Evolutionary conservation across 768 basidiomycete species (phyloP).

Genomic region (Rhizopogon vulgaris): DNA sequence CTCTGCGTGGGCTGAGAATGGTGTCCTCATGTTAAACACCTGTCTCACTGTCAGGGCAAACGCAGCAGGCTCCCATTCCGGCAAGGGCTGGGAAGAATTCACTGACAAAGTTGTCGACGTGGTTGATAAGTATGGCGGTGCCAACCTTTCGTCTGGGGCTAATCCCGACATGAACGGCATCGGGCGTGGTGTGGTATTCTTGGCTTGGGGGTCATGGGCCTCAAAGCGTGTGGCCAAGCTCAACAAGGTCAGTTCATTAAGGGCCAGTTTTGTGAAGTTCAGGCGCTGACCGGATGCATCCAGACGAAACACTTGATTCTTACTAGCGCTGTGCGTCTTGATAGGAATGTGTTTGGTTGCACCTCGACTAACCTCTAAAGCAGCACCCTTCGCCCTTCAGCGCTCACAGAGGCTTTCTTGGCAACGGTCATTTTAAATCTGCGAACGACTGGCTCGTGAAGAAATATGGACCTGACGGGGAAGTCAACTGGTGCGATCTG

Average conservation of each 20-base stretch:
- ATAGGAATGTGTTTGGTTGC: slow-evolving; percentile 5
- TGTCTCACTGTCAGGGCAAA: slow-evolving; percentile 80
- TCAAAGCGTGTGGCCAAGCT: slow-evolving; percentile 76
- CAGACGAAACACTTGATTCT: slow-evolving; percentile 80
- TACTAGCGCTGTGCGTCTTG: slow-evolving; percentile 57
- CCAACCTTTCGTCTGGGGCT: slow-evolving; percentile 44
- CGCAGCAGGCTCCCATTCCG: slow-evolving; percentile 73
- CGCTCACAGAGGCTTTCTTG: slow-evolving; percentile 75
- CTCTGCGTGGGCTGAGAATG: slow-evolving; percentile 73
- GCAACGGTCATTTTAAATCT: slow-evolving; percentile 81
- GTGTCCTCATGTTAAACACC: slow-evolving; percentile 91
- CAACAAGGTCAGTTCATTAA: slow-evolving; percentile 47
- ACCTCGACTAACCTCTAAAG: slow-evolving; percentile 23
- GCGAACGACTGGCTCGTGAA: slow-evolving; percentile 84
- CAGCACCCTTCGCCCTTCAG: slow-evolving; percentile 85
- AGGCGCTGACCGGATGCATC: background rate
- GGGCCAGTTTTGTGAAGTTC: background rate
- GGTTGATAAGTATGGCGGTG: slow-evolving; percentile 71
- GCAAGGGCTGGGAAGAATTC: slow-evolving; percentile 88
- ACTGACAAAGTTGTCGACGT: slow-evolving; percentile 77
- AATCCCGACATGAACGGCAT: slow-evolving; percentile 38
- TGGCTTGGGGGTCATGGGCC: slow-evolving; percentile 90
- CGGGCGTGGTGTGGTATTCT: slow-evolving; percentile 75
- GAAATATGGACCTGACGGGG: slow-evolving; percentile 67
- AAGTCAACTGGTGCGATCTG: slow-evolving; percentile 68